Evolutionary conservation across 805 yeast species (phyloP), one percentile per base, ranked within the genome.

Genomic region (Starmerella bombicola): DNA sequence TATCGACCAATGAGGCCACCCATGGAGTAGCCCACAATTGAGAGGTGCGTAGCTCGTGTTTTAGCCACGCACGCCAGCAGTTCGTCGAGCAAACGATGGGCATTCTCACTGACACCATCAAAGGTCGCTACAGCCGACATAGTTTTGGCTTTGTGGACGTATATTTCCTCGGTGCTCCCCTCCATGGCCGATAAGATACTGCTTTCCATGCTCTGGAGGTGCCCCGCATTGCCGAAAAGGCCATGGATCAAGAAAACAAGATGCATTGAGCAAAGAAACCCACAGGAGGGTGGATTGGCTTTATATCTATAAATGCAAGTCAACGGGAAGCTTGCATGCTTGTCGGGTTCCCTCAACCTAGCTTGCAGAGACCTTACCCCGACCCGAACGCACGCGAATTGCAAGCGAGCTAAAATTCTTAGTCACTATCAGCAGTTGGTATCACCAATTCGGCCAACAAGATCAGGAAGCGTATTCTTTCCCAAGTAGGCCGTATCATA

Each of bases 1-100:
- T 81, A 83, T 31, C 96, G 67, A 0, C 84, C 68, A 13, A 82
- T 70, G 24, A 88, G 59, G 0, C 97, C 97, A n/a, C 96, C 97
- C 39, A 86, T 58, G 0, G 94, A 82, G 57, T 86, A 86, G 0
- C 96, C 95, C 2, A 85, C 69, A 30, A 86, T 63, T 47, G 88
- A 78, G 35, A 86, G 68, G 43, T 75, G 70, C 9, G 66, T 65
- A 9, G 80, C 79, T 13, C 45, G 50, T n/a, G 56, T 59, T 5
- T 55, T 55, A 2, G 50, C 53, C 65, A 45, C 62, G 45, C 62
- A 56, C 9, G 47, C 55, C 15, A 59, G 60, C 13, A 86, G 66
- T 56, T 84, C 95, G 24, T 69, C 66, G n/a, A 79, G 55, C 29
- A 82, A 72, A 13, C 85, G 64, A 45, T 78, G 73, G 3, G 59